Conservation (phyloP, 73 alveolate genomes). For the Paramecium pentaurelia region DNA sequence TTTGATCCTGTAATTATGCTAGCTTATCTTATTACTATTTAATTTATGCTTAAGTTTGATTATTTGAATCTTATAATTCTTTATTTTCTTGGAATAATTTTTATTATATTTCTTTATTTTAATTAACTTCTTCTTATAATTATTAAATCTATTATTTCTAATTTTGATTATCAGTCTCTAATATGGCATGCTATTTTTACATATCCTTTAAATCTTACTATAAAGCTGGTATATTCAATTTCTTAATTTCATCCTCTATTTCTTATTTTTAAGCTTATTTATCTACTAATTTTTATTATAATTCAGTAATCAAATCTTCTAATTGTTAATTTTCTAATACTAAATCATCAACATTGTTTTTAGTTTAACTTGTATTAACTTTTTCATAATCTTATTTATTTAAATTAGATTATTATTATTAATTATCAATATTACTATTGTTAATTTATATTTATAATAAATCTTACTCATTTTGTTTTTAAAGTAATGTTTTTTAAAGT, state of each 20-base stretch:
- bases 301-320: background rate
- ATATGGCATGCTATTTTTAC: background rate
- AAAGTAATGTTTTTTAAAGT: background rate
- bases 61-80: background rate
- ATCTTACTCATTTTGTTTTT: background rate
- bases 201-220: background rate
- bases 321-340: background rate
- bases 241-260: background rate
- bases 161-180: background rate
- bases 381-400: background rate
- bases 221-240: background rate
- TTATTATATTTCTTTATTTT: background rate
- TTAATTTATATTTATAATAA: background rate
- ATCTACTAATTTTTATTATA: background rate
- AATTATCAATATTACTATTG: background rate
- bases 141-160: background rate
- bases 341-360: background rate
- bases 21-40: background rate
- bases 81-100: background rate
- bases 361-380: background rate
- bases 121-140: background rate
- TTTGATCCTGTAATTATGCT: background rate
- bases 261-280: background rate
- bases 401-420: background rate
- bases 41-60: background rate